Conservation (phyloP, 1,284 basidiomycete genomes). For the Neonothopanus nambi region DNA sequence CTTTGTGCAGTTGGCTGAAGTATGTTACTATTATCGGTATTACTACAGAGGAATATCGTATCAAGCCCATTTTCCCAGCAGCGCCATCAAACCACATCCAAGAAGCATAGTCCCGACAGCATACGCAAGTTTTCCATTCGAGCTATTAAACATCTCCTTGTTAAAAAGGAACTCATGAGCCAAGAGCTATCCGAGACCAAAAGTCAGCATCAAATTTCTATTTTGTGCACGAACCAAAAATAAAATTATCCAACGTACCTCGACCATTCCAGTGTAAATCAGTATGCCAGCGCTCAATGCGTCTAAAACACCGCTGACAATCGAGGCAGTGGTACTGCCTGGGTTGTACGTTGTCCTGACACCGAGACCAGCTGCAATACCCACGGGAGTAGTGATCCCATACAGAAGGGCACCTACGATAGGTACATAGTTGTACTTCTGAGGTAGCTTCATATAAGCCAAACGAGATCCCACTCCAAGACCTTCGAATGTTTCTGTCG, state of each 20-base stretch:
- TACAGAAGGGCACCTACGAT: constrained; percentile 68
- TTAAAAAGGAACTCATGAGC: constrained; percentile 94
- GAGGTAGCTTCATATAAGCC: constrained; percentile 72
- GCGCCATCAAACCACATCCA: constrained; percentile 82
- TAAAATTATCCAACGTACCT: constrained; percentile 45
- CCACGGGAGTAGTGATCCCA: constrained; percentile 80
- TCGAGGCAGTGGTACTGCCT: constrained; percentile 67
- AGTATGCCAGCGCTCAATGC: constrained; percentile 87
- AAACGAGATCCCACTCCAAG: constrained; percentile 87
- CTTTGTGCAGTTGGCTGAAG: too few relatives aligned
- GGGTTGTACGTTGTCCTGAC: constrained; percentile 85
- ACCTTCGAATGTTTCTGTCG: constrained; percentile 89
- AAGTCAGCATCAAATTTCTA: constrained; percentile 7
- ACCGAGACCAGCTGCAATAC: constrained; percentile 85
- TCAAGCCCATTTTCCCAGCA: constrained; percentile 91
- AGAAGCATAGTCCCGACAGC: constrained; percentile 73
- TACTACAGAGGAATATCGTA: too few relatives aligned
- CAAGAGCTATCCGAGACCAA: constrained; percentile 56
- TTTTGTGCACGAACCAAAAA: constrained; percentile 1
- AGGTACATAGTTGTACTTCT: constrained; percentile 60
- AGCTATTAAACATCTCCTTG: constrained; percentile 75
- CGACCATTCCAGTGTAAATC: constrained; percentile 89
- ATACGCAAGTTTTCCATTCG: constrained; percentile 64
- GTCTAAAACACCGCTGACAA: constrained; percentile 85
- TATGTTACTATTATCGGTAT: too few relatives aligned